Conservation (phyloP, 2,329 filamentous ascomycete genomes). For the Pseudodiploospora longispora region DNA sequence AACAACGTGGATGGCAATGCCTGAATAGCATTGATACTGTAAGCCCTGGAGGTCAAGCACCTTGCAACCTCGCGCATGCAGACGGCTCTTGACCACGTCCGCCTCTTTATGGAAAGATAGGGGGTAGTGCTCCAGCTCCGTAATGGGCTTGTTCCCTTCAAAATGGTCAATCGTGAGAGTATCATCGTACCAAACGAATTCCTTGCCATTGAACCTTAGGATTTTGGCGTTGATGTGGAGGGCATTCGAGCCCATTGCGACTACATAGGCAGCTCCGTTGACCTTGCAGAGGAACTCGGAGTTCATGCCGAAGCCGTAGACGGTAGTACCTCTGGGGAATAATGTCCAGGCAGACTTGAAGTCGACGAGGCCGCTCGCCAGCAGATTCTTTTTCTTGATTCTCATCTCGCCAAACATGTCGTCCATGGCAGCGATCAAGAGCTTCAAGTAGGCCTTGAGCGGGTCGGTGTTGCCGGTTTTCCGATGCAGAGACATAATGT, state of each 20-base stretch:
- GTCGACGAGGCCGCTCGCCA: slow-evolving; percentile 29
- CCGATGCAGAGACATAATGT: slow-evolving; percentile 26
- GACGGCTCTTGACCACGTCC: slow-evolving; percentile 19
- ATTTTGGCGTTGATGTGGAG: slow-evolving; percentile 24
- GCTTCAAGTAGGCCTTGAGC: slow-evolving; percentile 29
- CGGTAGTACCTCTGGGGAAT: slow-evolving; percentile 30
- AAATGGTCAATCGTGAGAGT: slow-evolving; percentile 24
- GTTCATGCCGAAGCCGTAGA: slow-evolving; percentile 31
- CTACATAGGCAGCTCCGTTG: slow-evolving; percentile 22
- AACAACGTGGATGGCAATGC: slow-evolving; percentile 25
- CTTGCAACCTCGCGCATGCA: slow-evolving; percentile 28
- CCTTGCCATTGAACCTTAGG: slow-evolving; percentile 31
- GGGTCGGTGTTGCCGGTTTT: slow-evolving; percentile 16
- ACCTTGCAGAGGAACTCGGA: slow-evolving; percentile 35
- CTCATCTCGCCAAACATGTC: slow-evolving; percentile 35
- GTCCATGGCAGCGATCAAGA: slow-evolving; percentile 32
- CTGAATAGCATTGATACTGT: slow-evolving; percentile 32
- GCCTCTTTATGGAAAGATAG: slow-evolving; percentile 23
- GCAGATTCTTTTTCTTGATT: slow-evolving; percentile 27
- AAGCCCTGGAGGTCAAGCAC: slow-evolving; percentile 35
- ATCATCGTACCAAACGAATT: slow-evolving; percentile 32
- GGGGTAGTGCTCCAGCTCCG: slow-evolving; percentile 31
- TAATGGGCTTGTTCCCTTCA: slow-evolving; percentile 31
- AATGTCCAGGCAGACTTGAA: slow-evolving; percentile 37
- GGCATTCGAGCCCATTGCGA: slow-evolving; percentile 1